Evolutionary conservation across 2,329 filamentous ascomycete species (phyloP), one percentile per base, ranked within the genome.

Genomic region (Phialemoniopsis sp.): DNA sequence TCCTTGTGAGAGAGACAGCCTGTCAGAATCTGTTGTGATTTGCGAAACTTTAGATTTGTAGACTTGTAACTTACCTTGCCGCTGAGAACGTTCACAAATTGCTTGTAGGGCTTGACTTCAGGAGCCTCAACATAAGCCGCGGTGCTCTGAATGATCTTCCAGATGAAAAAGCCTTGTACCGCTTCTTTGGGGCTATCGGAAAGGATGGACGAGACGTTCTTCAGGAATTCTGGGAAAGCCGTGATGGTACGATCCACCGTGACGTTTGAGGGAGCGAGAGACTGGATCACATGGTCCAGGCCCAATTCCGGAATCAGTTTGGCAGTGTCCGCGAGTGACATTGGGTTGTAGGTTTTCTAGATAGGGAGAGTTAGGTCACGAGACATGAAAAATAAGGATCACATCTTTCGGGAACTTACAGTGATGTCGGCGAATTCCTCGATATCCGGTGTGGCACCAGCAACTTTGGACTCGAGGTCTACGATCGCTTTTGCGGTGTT

Each of bases 341-440:
- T 73, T 2, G 80, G 80, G 50, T 85, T 85, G 58, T 86, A 85
- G 47, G 75, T 78, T 63, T 83, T 76, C 63, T 68, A 29, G 3
- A 9, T 7, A 3, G 6, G 7, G 13, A 32, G 15, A 13, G 30
- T 16, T 13, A 32, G 32, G 4, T 33, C 30, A 6, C 6, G 30
- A 13, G 13, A 32, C n/a, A 6, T 5, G 13, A 6, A 32, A 32
- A 32, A 13, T 32, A 13, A 32, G n/a, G n/a, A 15, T 32, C 8
- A 32, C 16, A n/a, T 32, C 36, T 6, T n/a, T 6, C 46, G 45
- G 15, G 46, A 49, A 5, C 44, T 37, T 16, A 44, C 44, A 16
- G 39, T 44, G 31, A 44, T 44, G 30, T 46, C 44, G 4, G 39
- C 40, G 9, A 48, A 38, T 5, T 48, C 46, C 29, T 46, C 46